phyloP scores from a whole-genome alignment of 768 basidiomycete species.

The Gloeopeniophorella convolvens region DNA sequence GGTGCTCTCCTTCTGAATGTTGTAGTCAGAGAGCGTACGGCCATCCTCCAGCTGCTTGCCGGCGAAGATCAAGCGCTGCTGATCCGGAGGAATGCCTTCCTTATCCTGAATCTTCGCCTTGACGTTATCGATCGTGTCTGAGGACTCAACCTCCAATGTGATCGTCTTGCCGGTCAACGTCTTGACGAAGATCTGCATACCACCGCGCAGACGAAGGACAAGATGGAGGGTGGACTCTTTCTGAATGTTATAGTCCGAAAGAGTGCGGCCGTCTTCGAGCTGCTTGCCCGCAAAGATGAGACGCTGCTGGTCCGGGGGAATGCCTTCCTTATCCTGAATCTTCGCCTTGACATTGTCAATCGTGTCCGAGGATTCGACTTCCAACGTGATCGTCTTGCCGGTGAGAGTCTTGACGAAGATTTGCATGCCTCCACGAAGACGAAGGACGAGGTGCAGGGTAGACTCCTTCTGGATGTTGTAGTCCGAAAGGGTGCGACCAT shows the following conservation, averaged over 20 bases:
- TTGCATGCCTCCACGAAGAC: slow-evolving; percentile 20
- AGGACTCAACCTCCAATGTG: slow-evolving; percentile 19
- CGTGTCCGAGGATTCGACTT: slow-evolving; percentile 20
- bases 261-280: slow-evolving; percentile 18
- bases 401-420: slow-evolving; percentile 20
- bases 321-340: slow-evolving; percentile 20
- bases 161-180: slow-evolving; percentile 18
- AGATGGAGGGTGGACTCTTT: slow-evolving; percentile 20
- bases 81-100: slow-evolving; percentile 19
- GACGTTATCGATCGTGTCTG: slow-evolving; percentile 19
- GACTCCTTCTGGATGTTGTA: slow-evolving; percentile 31
- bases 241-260: slow-evolving; percentile 20
- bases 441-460: slow-evolving; percentile 25
- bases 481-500: slow-evolving; percentile 28
- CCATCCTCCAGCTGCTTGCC: slow-evolving; percentile 20
- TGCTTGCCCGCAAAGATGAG: slow-evolving; percentile 19
- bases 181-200: slow-evolving; percentile 20
- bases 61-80: slow-evolving; percentile 19
- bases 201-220: slow-evolving; percentile 18
- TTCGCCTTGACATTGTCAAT: slow-evolving; percentile 20
- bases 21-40: slow-evolving; percentile 19
- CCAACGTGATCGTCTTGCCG: slow-evolving; percentile 18
- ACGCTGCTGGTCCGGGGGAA: slow-evolving; percentile 19
- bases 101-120: slow-evolving; percentile 21
- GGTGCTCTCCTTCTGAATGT: slow-evolving; percentile 20